Percentiles rank a stretch among this genome's conserved stretches.
Conservation (phyloP, 306 rosid species). For the Purshia tridentata region DNA sequence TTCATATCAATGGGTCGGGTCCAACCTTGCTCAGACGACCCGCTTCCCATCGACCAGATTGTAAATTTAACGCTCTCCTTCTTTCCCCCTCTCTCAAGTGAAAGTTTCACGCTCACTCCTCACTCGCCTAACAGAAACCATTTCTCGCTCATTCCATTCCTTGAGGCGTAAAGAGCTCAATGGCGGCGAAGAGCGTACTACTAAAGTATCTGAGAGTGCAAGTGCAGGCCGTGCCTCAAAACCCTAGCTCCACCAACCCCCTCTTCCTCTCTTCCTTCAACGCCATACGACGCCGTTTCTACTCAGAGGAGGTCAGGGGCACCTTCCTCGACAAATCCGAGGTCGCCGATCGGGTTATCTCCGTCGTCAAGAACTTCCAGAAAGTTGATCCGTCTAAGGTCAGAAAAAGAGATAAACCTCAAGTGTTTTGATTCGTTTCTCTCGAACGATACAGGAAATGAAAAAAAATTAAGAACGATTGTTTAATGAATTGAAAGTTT, state of each 20-base stretch:
- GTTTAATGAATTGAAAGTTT: neutral
- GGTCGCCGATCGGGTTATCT: constrained; percentile 87
- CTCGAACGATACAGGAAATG: neutral
- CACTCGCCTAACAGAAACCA: too few species aligned
- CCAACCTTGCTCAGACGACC: too few species aligned
- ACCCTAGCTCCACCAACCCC: constrained; percentile 22
- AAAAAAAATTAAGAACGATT: neutral
- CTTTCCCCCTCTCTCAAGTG: too few species aligned
- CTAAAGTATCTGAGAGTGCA: constrained; percentile 71
- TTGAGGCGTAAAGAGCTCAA: constrained; percentile 2
- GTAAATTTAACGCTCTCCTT: too few species aligned
- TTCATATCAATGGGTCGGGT: too few species aligned
- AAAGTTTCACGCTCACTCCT: too few species aligned
- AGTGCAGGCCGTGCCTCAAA: constrained; percentile 38
- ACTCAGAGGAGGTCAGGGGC: constrained; percentile 75
- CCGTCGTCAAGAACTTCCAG: constrained; percentile 91
- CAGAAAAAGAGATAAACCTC: too few species aligned
- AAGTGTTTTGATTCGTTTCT: neutral
- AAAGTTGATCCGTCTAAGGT: constrained; percentile 94
- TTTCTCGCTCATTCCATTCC: too few species aligned
- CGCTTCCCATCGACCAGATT: too few species aligned
- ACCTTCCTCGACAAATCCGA: constrained; percentile 88
- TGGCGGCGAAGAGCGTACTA: constrained; percentile 76
- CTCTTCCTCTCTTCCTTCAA: constrained; percentile 30
- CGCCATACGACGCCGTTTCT: constrained; percentile 51